Evolutionary conservation across 2,329 filamentous ascomycete species (phyloP).

Genomic region (Xylaria sp.): DNA sequence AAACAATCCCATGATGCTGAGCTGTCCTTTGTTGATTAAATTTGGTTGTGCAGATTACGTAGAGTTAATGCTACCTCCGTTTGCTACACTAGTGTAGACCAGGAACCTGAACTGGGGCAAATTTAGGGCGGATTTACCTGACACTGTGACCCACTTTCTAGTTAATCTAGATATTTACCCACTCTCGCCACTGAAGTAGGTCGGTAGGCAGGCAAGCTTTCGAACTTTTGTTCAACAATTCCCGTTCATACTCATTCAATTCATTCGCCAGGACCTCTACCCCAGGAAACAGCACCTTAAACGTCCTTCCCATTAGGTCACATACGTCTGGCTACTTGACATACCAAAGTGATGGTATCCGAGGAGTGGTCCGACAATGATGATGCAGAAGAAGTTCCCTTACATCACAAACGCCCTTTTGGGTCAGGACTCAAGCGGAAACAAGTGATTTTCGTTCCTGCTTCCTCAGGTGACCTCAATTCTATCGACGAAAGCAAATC

Average conservation of each 20-base stretch:
- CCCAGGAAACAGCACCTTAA: neutral
- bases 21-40: neutral
- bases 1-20: neutral
- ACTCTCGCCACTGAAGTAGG: no score
- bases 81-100: neutral
- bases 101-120: constrained; percentile 17
- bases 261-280: no score
- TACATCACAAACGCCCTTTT: constrained; percentile 65
- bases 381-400: constrained; percentile 57
- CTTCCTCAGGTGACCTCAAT: constrained; percentile 54
- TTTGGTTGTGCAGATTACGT: constrained; percentile 28
- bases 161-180: no score
- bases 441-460: constrained; percentile 68
- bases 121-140: constrained; percentile 14
- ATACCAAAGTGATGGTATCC: constrained; percentile 37
- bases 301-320: neutral
- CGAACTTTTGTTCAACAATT: constrained; percentile 1
- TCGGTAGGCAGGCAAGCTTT: no score
- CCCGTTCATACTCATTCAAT: neutral
- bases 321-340: neutral
- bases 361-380: constrained; percentile 45
- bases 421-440: constrained; percentile 67
- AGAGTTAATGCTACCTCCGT: constrained; percentile 6
- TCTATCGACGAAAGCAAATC: constrained; percentile 43
- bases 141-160: neutral